Conservation (phyloP, 1,139 yeast genomes). For the Debaryomycetaceae sp. region DNA sequence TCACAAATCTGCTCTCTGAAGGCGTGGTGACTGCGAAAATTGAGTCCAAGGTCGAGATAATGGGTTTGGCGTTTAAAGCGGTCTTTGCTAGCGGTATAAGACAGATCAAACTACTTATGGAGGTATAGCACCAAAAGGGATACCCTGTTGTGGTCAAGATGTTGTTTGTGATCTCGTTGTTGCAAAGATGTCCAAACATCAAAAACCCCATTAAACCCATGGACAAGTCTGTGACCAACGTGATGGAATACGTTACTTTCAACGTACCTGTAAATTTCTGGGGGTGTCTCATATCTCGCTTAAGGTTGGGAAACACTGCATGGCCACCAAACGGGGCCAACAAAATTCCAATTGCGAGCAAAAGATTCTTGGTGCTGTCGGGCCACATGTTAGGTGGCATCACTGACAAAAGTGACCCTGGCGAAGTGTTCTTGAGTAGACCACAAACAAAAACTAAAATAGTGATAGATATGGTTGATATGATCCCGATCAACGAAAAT, state of each 20-base stretch:
- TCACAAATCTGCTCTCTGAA: slow-evolving; percentile 9
- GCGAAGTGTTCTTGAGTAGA: slow-evolving; percentile 32
- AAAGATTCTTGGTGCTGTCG: slow-evolving; percentile 32
- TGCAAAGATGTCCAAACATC: slow-evolving; percentile 78
- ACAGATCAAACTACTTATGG: slow-evolving; percentile 71
- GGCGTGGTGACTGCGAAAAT: slow-evolving; percentile 20
- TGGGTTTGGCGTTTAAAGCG: slow-evolving; percentile 85
- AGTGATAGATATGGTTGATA: slow-evolving; percentile 44
- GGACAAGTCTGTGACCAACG: slow-evolving; percentile 65
- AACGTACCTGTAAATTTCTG: slow-evolving; percentile 40
- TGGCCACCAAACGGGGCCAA: slow-evolving; percentile 67
- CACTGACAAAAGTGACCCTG: slow-evolving; percentile 38
- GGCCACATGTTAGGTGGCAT: slow-evolving; percentile 53
- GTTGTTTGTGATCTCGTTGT: slow-evolving; percentile 81
- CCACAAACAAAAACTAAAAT: slow-evolving; percentile 39
- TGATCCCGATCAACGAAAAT: slow-evolving; percentile 43
- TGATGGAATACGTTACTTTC: slow-evolving; percentile 52
- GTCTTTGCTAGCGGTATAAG: slow-evolving; percentile 83
- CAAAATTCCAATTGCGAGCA: slow-evolving; percentile 52
- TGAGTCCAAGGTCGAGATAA: slow-evolving; percentile 59
- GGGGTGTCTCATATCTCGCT: slow-evolving; percentile 57
- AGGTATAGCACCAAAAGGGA: slow-evolving; percentile 60
- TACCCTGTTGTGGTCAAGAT: slow-evolving; percentile 68
- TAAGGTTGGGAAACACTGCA: slow-evolving; percentile 57
- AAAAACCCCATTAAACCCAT: slow-evolving; percentile 81